Percentiles rank a stretch among this genome's conserved stretches.
phyloP scores from a whole-genome alignment of 2,329 filamentous ascomycete genomes.

The Trichoderma sp. region DNA sequence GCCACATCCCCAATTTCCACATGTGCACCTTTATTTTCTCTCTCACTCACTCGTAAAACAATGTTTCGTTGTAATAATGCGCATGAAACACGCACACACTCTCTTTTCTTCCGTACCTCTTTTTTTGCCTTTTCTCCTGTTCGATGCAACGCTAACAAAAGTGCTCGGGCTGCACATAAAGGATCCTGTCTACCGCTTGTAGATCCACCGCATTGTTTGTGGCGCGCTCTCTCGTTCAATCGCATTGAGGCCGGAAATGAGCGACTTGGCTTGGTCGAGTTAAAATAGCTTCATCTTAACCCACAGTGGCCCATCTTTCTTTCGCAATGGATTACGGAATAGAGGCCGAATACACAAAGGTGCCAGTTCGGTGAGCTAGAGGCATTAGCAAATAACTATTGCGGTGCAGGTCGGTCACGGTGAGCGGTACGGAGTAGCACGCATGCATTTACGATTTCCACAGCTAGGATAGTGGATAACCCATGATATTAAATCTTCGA shows the following conservation, averaged over 20 bases:
- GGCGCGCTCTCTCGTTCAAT: background rate
- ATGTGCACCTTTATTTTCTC: background rate
- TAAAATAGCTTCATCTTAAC: slow-evolving; percentile 14
- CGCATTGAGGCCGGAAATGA: slow-evolving; percentile 17
- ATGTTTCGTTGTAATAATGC: background rate
- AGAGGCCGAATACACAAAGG: background rate
- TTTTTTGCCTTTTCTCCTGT: background rate
- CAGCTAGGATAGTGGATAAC: background rate
- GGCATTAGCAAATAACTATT: background rate
- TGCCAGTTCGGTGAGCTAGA: background rate
- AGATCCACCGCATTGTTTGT: slow-evolving; percentile 7
- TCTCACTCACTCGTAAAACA: background rate
- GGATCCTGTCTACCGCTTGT: background rate
- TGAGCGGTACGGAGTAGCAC: background rate
- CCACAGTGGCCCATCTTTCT: background rate
- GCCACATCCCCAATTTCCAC: slow-evolving; percentile 17
- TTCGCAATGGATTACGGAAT: background rate
- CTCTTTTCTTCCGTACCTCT: background rate
- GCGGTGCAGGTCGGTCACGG: background rate
- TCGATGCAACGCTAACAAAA: background rate
- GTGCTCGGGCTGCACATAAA: background rate
- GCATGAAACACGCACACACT: slow-evolving; percentile 7
- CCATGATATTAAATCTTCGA: slow-evolving; percentile 9
- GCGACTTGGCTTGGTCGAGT: slow-evolving; percentile 4
- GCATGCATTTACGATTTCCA: background rate